phyloP scores from a whole-genome alignment of 1,139 yeast genomes.

The Arxiozyma heterogenica region DNA sequence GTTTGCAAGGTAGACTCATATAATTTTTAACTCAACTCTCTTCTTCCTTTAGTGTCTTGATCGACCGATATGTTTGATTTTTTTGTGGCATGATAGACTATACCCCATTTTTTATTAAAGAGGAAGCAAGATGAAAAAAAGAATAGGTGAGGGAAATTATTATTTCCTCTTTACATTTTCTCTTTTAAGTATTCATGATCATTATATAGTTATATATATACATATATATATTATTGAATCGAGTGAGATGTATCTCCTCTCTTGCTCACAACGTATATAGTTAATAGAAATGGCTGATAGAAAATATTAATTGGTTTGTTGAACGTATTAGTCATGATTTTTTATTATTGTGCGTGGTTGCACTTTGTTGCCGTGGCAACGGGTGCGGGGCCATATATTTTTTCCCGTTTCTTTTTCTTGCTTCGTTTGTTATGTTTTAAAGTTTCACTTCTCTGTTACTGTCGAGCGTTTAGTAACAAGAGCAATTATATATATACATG shows the following conservation, averaged over 20 bases:
- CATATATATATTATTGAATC: not conserved
- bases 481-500: not conserved
- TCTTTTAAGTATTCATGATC: not conserved
- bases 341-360: too few relatives aligned
- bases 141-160: not conserved
- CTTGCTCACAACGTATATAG: not conserved
- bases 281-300: slow-evolving; percentile 1
- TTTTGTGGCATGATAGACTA: slow-evolving; percentile 11
- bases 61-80: slow-evolving; percentile 29
- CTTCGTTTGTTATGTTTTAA: not conserved
- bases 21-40: not conserved
- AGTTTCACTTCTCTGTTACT: not conserved
- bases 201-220: not conserved
- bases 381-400: not conserved
- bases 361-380: not conserved
- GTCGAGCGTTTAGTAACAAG: not conserved
- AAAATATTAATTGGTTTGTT: too few relatives aligned
- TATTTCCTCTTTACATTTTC: not conserved
- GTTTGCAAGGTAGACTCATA: not conserved
- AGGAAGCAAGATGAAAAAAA: not conserved
- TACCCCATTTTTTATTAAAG: not conserved
- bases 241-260: slow-evolving; percentile 1
- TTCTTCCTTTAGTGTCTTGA: not conserved
- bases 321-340: not conserved
- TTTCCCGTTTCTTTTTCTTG: not conserved